These are phyloP conservation scores for Gliomastix tumulicola DNA, from an alignment of 2,329 filamentous ascomycete species.

Conservation along the genomic window DNA sequence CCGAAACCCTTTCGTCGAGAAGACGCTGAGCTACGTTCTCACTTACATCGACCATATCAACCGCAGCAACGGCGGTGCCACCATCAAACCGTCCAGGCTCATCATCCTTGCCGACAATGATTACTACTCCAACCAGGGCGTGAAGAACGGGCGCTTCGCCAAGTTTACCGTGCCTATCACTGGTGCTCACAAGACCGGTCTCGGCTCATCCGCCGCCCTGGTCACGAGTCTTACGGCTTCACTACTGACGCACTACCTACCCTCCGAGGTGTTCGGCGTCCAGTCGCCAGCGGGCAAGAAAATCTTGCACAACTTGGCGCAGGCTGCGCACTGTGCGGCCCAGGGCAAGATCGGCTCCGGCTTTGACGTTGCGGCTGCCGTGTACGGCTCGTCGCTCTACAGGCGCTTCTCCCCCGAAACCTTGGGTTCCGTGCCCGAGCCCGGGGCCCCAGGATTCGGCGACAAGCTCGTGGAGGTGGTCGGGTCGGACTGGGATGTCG, in stretches of 20 bases:
- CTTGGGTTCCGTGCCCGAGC: conserved; percentile 59
- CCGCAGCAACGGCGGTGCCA: conserved; percentile 41
- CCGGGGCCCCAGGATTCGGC: conserved; percentile 61
- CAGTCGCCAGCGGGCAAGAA: conserved; percentile 42
- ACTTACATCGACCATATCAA: conserved; percentile 61
- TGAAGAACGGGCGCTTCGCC: conserved; percentile 52
- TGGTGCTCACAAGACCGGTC: conserved; percentile 87
- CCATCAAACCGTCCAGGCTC: conserved; percentile 63
- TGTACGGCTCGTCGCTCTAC: conserved; percentile 88
- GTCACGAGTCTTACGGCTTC: conserved; percentile 81
- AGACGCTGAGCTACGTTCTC: conserved; percentile 78
- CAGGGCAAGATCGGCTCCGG: conserved; percentile 96
- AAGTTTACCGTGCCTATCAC: conserved; percentile 70
- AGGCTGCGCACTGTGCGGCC: conserved; percentile 88
- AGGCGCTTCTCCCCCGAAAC: conserved; percentile 82
- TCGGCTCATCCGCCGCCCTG: conserved; percentile 89
- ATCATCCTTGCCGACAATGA: conserved; percentile 92
- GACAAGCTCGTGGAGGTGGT: conserved; percentile 58
- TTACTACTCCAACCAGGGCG: conserved; percentile 71
- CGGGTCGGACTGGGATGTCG: conserved; percentile 68
- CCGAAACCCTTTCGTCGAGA: conserved; percentile 85
- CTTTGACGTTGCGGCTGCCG: conserved; percentile 89
- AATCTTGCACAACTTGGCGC: conserved; percentile 83
- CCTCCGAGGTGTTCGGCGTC: conserved; percentile 48
- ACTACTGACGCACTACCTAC: conserved; percentile 69